A percentile compares a stretch with the other conserved stretches of the same genome.
These are phyloP conservation scores for Fusarium torreyae DNA, from an alignment of 2,329 filamentous ascomycete genomes.

Conservation along the genomic window DNA sequence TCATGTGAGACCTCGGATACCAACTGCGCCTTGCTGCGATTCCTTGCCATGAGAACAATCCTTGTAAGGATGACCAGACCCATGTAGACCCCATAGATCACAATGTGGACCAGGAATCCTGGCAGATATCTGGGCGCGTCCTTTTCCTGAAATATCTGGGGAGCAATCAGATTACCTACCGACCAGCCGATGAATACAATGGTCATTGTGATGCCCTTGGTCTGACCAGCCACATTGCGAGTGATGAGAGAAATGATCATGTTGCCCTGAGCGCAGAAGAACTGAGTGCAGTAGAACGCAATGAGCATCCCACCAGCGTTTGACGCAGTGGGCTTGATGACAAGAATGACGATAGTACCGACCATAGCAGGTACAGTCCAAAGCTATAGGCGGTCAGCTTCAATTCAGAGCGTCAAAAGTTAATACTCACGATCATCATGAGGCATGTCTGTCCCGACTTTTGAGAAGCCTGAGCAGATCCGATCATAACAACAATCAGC, in stretches of 20 bases:
- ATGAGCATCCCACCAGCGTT: conserved; percentile 57
- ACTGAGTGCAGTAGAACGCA: conserved; percentile 61
- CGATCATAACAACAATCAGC: conserved; percentile 57
- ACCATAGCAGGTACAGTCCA: conserved; percentile 50
- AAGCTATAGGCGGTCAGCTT: not conserved
- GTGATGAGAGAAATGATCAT: not conserved
- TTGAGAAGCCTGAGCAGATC: conserved; percentile 16
- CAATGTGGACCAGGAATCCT: not conserved
- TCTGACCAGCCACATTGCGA: conserved; percentile 58
- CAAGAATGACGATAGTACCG: conserved; percentile 60
- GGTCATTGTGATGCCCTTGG: conserved; percentile 59
- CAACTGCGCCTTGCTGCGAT: no score
- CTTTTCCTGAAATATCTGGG: conserved; percentile 53
- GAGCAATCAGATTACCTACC: conserved; percentile 60
- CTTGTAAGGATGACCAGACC: no score
- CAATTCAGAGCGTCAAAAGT: no score
- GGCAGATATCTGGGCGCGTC: not conserved
- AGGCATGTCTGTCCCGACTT: conserved; percentile 35
- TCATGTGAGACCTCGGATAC: no score
- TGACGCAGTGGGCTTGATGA: conserved; percentile 48
- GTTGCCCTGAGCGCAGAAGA: not conserved
- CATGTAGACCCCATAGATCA: no score
- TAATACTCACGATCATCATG: not conserved
- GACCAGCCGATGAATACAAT: conserved; percentile 60
- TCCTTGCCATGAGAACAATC: no score